Evolutionary conservation across 192 early-diverging fungal species (phyloP).

Genomic region (Coemansia sp.): DNA sequence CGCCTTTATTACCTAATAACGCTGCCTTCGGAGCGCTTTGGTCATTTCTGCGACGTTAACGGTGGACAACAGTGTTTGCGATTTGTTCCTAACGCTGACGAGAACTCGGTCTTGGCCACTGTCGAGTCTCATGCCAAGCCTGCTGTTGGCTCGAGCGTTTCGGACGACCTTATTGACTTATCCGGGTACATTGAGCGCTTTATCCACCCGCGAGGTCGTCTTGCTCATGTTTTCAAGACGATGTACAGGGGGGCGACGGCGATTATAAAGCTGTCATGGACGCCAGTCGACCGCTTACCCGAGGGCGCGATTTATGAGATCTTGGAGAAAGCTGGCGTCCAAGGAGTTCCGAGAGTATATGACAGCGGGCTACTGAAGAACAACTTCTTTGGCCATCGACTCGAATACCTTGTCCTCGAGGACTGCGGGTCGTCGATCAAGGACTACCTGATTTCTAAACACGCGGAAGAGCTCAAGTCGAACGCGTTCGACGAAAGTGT

Average conservation of each 20-base stretch:
- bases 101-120: not conserved
- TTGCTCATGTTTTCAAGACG: not conserved
- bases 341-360: not conserved
- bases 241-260: not conserved
- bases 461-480: not conserved
- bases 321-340: not conserved
- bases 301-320: constrained; percentile 17
- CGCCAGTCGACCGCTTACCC: not conserved
- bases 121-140: not conserved
- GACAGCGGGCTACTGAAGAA: no score
- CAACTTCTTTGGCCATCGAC: no score
- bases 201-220: not conserved
- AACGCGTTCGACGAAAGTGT: not conserved
- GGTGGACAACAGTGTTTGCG: not conserved
- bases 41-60: constrained; percentile 7
- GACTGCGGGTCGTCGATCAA: constrained; percentile 11
- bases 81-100: not conserved
- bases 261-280: constrained; percentile 14
- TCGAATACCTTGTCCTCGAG: constrained; percentile 13
- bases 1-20: not conserved
- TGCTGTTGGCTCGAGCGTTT: not conserved
- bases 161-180: not conserved
- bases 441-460: not conserved
- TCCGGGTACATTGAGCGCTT: not conserved
- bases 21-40: not conserved